A percentile compares a stretch with the other conserved stretches of the same genome.
Conservation (phyloP, 495 filamentous ascomycete species). For the Annulohypoxylon moriforme region DNA sequence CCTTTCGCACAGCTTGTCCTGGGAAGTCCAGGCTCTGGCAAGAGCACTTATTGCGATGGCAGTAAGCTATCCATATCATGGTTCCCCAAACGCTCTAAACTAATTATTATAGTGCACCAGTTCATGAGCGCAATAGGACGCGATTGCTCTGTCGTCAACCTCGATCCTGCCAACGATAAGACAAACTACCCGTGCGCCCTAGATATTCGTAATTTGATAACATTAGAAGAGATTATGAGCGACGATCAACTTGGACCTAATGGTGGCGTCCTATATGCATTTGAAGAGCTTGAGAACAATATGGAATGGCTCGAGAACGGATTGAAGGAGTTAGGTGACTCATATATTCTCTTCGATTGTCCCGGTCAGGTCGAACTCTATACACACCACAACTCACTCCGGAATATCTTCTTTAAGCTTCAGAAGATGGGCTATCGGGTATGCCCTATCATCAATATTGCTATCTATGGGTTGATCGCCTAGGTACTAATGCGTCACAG, state of each 20-base stretch:
- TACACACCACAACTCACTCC: constrained; percentile 88
- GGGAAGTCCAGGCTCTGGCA: constrained; percentile 92
- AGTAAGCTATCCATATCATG: constrained; percentile 59
- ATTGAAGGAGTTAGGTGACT: constrained; percentile 79
- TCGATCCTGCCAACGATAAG: constrained; percentile 95
- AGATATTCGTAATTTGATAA: constrained; percentile 89
- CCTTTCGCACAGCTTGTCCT: constrained; percentile 81
- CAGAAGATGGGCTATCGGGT: constrained; percentile 95
- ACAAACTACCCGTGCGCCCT: constrained; percentile 84
- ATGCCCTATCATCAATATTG: constrained; percentile 47
- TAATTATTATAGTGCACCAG: constrained; percentile 75
- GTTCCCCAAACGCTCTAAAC: neutral
- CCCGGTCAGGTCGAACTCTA: constrained; percentile 97
- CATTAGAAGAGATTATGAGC: constrained; percentile 94
- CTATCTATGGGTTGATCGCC: neutral
- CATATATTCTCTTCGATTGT: constrained; percentile 96
- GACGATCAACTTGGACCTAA: constrained; percentile 92
- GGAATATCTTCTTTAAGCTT: constrained; percentile 88
- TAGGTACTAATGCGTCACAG: constrained; percentile 59
- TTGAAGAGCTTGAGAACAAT: constrained; percentile 94
- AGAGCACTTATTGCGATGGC: constrained; percentile 97
- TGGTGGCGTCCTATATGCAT: constrained; percentile 88
- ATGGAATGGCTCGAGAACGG: constrained; percentile 88
- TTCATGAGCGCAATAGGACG: constrained; percentile 94
- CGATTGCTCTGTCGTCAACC: constrained; percentile 93